A percentile compares a stretch with the other conserved stretches of the same genome.
These are phyloP conservation scores for Solanum sitiens DNA, from an alignment of 257 asterid species.

Conservation along the genomic window DNA sequence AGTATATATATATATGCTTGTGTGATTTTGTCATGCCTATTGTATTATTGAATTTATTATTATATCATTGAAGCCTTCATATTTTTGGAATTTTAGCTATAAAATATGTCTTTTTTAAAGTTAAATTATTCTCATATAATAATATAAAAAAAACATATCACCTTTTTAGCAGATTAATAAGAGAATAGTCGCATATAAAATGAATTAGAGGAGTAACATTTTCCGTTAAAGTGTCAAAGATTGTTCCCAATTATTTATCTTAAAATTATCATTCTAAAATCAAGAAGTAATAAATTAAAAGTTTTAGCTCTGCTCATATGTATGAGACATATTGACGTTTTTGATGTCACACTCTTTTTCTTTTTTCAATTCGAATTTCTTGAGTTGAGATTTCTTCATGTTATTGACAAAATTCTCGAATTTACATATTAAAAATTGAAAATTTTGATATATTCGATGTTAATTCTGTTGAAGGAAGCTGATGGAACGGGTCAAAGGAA, in stretches of 20 bases:
- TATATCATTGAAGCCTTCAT: not conserved
- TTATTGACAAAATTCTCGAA: too few species aligned
- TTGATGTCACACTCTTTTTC: not conserved
- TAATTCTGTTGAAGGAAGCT: too few species aligned
- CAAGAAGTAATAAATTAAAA: not conserved
- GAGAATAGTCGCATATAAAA: too few species aligned
- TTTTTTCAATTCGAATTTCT: not conserved
- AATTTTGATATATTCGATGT: not conserved
- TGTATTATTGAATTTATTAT: not conserved
- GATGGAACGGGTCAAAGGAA: too few species aligned
- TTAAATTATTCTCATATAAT: too few species aligned
- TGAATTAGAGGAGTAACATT: too few species aligned
- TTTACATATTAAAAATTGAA: too few species aligned
- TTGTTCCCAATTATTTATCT: not conserved
- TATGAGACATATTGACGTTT: not conserved
- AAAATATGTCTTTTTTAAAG: too few species aligned
- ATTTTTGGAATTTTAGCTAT: not conserved
- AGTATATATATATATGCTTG: not conserved
- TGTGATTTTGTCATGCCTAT: not conserved
- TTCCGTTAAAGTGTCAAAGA: too few species aligned
- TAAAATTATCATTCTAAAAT: not conserved
- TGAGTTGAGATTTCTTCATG: not conserved
- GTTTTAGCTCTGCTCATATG: not conserved
- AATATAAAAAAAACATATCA: too few species aligned
- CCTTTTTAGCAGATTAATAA: too few species aligned